Conservation (phyloP, 75 land plant species). For the Sequoia sempervirens region DNA sequence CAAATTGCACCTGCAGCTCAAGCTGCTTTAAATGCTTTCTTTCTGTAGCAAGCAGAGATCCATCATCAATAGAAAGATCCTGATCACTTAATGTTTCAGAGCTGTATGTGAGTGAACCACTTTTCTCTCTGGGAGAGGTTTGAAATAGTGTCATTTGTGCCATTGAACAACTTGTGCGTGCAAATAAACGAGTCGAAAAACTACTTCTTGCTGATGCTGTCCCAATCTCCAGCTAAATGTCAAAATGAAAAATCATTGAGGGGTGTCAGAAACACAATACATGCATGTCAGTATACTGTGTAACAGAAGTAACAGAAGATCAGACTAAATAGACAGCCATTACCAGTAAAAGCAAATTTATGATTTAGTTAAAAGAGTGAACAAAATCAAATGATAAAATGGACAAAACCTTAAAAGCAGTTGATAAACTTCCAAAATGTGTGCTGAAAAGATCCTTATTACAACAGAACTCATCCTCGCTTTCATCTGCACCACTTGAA, state of each 20-base stretch:
- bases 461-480: conserved; percentile 17
- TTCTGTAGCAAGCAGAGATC: conserved; percentile 26
- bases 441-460: conserved; percentile 39
- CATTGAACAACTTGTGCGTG: conserved; percentile 15
- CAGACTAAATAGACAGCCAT: background rate
- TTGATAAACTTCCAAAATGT: conserved; percentile 42
- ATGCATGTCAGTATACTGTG: background rate
- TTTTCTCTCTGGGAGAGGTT: conserved; percentile 9
- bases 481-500: conserved; percentile 22
- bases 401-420: conserved; percentile 31
- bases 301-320: background rate
- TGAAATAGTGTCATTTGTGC: conserved; percentile 25
- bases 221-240: conserved; percentile 17
- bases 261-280: background rate
- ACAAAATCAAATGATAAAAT: background rate
- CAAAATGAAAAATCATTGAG: background rate
- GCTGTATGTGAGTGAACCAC: conserved; percentile 1
- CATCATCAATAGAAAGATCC: conserved; percentile 10
- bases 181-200: conserved; percentile 39
- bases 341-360: background rate
- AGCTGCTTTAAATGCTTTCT: conserved; percentile 16
- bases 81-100: conserved; percentile 16
- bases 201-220: conserved; percentile 47
- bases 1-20: conserved; percentile 29
- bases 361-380: background rate